These are phyloP conservation scores for Crinitomyces ghanaensis DNA, from an alignment of 805 yeast species.

Conservation along the genomic window DNA sequence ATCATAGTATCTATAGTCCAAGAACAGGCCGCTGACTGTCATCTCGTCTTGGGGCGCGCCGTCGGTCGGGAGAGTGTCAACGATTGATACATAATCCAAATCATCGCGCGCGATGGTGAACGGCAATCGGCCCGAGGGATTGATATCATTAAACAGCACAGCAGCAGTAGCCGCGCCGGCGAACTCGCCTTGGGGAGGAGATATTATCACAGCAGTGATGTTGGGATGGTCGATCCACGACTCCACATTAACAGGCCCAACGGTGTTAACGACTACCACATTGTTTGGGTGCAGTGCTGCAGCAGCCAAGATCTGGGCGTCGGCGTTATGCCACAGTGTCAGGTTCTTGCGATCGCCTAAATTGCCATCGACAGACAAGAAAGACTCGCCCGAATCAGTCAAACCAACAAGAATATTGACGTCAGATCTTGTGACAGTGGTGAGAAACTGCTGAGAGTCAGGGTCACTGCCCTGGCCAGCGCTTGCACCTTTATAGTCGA, in stretches of 20 bases:
- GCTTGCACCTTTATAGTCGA: constrained; percentile 35
- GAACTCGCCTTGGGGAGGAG: constrained; percentile 47
- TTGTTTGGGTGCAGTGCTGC: constrained; percentile 42
- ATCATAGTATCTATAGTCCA: constrained; percentile 50
- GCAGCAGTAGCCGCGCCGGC: constrained; percentile 49
- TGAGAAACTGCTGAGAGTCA: constrained; percentile 26
- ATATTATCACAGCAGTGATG: constrained; percentile 44
- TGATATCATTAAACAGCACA: constrained; percentile 46
- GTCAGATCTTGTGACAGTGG: constrained; percentile 39
- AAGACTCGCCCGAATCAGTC: constrained; percentile 50
- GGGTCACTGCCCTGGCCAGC: constrained; percentile 33
- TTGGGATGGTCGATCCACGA: constrained; percentile 44
- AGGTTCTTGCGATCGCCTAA: constrained; percentile 46
- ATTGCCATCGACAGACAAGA: constrained; percentile 44
- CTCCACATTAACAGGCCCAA: constrained; percentile 52
- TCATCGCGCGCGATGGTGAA: constrained; percentile 48
- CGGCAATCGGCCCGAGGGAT: constrained; percentile 54
- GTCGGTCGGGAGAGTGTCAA: constrained; percentile 26
- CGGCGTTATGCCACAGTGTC: constrained; percentile 48
- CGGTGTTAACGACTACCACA: constrained; percentile 46
- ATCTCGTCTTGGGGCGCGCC: constrained; percentile 29
- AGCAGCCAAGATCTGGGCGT: constrained; percentile 37
- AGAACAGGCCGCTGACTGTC: constrained; percentile 34
- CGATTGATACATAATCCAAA: constrained; percentile 36
- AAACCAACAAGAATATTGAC: constrained; percentile 43